Conservation (phyloP, 2,329 filamentous ascomycete genomes). For the Diplocarpon mali region DNA sequence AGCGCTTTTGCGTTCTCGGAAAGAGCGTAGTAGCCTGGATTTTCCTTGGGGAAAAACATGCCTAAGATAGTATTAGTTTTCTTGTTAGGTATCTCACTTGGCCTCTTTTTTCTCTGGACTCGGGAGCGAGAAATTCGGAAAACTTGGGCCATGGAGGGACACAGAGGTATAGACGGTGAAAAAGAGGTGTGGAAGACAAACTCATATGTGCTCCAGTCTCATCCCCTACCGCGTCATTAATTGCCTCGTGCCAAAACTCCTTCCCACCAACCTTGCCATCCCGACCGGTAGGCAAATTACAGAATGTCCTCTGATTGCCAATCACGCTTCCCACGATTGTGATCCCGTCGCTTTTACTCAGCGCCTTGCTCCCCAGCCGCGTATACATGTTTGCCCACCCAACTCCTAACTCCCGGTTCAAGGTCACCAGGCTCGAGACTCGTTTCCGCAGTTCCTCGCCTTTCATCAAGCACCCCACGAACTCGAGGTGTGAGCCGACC, state of each 20-base stretch:
- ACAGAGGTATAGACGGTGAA: neutral
- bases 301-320: slow-evolving; percentile 74
- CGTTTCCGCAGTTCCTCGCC: slow-evolving; percentile 70
- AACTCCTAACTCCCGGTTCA: slow-evolving; percentile 54
- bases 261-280: slow-evolving; percentile 34
- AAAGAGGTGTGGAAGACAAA: slow-evolving; percentile 29
- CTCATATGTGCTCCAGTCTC: slow-evolving; percentile 74
- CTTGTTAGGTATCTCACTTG: neutral
- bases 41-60: slow-evolving; percentile 64
- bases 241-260: slow-evolving; percentile 54
- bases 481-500: slow-evolving; percentile 85
- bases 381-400: slow-evolving; percentile 86
- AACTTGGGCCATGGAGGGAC: too few relatives aligned
- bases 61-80: slow-evolving; percentile 28
- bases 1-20: slow-evolving; percentile 53
- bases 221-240: slow-evolving; percentile 70
- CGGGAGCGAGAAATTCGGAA: too few relatives aligned
- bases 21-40: slow-evolving; percentile 61
- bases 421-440: slow-evolving; percentile 53
- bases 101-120: too few relatives aligned
- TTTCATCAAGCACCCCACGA: slow-evolving; percentile 81
- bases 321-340: slow-evolving; percentile 46
- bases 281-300: slow-evolving; percentile 51
- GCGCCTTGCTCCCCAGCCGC: slow-evolving; percentile 59
- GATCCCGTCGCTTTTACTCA: slow-evolving; percentile 35